Percentiles rank a stretch among this genome's conserved stretches.
Evolutionary conservation across 2,329 filamentous ascomycete genomes (phyloP).

Genomic region (Myriosclerotinia duriaeana): DNA sequence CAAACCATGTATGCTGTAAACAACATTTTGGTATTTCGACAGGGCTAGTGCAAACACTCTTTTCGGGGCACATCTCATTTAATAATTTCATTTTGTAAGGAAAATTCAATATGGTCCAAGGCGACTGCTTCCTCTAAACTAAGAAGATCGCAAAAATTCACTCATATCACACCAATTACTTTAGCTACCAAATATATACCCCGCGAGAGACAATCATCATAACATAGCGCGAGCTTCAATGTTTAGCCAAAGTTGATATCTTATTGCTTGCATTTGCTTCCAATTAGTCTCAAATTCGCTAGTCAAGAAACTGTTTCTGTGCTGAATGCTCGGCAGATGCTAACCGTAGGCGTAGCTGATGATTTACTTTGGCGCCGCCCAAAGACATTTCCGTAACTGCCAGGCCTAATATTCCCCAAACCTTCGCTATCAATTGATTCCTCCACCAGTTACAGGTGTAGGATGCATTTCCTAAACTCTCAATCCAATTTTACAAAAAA

Average conservation of each 20-base stretch:
- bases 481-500: background rate
- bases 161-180: background rate
- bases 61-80: background rate
- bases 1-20: no score
- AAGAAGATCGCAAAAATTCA: background rate
- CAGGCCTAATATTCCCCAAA: background rate
- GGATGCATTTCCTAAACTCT: background rate
- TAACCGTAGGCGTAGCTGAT: no score
- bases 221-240: no score
- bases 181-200: background rate
- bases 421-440: no score
- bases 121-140: background rate
- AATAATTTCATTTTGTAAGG: no score
- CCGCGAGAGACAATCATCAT: background rate
- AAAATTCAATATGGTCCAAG: background rate
- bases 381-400: background rate
- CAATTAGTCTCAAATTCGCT: no score
- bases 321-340: no score
- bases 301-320: no score
- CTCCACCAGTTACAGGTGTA: background rate
- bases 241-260: no score
- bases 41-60: no score
- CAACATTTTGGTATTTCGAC: accelerated
- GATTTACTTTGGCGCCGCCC: no score
- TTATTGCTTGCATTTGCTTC: no score